These are phyloP conservation scores for Gentiana dahurica DNA, from an alignment of 257 asterid species.

Conservation along the genomic window DNA sequence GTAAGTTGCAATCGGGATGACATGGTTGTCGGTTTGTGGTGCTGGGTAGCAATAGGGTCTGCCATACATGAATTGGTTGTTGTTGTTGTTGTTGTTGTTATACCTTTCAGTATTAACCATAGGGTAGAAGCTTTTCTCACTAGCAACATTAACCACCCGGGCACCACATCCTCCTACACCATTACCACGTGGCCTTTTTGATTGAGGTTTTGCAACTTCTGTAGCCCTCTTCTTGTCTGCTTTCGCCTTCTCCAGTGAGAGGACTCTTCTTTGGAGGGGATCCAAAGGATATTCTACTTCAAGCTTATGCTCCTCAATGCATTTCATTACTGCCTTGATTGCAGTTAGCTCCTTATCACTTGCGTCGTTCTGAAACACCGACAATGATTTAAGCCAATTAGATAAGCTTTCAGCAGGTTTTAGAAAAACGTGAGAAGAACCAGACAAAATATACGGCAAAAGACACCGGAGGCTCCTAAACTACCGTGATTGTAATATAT, in stretches of 20 bases:
- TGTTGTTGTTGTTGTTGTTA: neutral
- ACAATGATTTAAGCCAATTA: neutral
- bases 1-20: conserved; percentile 49
- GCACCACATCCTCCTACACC: conserved; percentile 61
- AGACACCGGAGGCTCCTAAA: too few species aligned
- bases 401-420: too few species aligned
- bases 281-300: conserved; percentile 66
- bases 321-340: conserved; percentile 76
- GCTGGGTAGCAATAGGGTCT: conserved; percentile 64
- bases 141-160: conserved; percentile 33
- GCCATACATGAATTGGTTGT: conserved; percentile 61
- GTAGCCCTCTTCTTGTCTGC: conserved; percentile 92
- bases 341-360: conserved; percentile 88
- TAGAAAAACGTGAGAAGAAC: too few species aligned
- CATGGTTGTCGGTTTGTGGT: conserved; percentile 56
- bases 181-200: conserved; percentile 89
- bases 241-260: conserved; percentile 79
- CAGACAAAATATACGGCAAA: too few species aligned
- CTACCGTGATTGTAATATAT: neutral
- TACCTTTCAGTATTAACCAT: conserved; percentile 54
- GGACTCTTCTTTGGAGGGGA: conserved; percentile 77
- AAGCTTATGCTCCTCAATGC: conserved; percentile 87
- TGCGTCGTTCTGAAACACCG: conserved; percentile 54
- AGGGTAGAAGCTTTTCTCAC: conserved; percentile 62
- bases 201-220: conserved; percentile 90